Evolutionary conservation across 768 basidiomycete species (phyloP), one percentile per base, ranked within the genome.

Genomic region (Candolleomyces efflorescens): DNA sequence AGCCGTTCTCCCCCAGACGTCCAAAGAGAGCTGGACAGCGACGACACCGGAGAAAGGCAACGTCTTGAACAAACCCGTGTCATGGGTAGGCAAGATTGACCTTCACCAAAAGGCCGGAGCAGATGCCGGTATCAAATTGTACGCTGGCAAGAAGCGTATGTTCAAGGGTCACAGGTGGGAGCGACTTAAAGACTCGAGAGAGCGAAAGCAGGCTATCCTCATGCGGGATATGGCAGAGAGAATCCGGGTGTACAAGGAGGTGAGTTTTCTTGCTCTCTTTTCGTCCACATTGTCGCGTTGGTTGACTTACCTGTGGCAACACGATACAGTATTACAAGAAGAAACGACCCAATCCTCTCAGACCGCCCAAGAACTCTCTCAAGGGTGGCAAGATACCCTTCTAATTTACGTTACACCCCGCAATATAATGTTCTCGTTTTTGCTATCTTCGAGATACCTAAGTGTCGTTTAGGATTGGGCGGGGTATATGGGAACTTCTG

Each of bases 91-190:
- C 46, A 71, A 71, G 63, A 69, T 71, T 50, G 79, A 75, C 66
- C 68, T 71, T 55, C 78, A 75, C 67, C 68, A 66, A 41, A 73
- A 74, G 27, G 67, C 74, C 56, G 82, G 87, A 56, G 72, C 80
- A 52, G 76, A 85, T 58, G 65, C 78, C 64, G 87, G 87, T 37
- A 79, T 80, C 61, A 78, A 82, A 55, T 71, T 92, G 63, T 94
- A 93, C 62, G 83, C 86, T 10, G 84, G 78, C 58, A 89, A 82
- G 81, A 88, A 84, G 78, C 77, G 81, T 60, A 93, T 93, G 91
- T 93, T 94, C 83, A 94, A 93, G 78, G 91, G 91, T n/a, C 91
- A 93, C 78, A 88, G 82, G 64, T 92, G 88, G 87, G 87, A 93
- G 73, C 81, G 89, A 37, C 67, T 73, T 62, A 77, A 75, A 62